Conservation (phyloP, 1,139 yeast genomes). For the Komagataea norvegica region DNA sequence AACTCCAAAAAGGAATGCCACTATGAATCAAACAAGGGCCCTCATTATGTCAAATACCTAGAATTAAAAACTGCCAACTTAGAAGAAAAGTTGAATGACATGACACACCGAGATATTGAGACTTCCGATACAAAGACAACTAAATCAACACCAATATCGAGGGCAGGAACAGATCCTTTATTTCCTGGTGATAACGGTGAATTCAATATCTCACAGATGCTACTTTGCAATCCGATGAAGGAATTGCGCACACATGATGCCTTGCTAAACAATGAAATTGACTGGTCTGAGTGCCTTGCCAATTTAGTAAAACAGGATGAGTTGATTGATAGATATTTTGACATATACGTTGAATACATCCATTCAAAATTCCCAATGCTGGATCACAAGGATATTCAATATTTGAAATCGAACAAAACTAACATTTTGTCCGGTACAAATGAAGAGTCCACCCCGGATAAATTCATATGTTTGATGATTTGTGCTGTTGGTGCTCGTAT, state of each 20-base stretch:
- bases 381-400: background rate
- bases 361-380: conserved; percentile 8
- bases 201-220: background rate
- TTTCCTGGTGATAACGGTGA: background rate
- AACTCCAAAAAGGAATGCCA: background rate
- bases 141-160: too few relatives aligned
- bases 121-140: conserved; percentile 1
- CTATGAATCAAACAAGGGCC: conserved; percentile 2
- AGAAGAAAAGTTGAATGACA: background rate
- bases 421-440: background rate
- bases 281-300: conserved; percentile 2
- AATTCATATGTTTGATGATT: conserved; percentile 8
- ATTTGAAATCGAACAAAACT: background rate
- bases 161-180: too few relatives aligned
- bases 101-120: background rate
- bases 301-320: background rate
- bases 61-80: background rate
- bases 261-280: background rate
- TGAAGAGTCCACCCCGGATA: conserved; percentile 2
- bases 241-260: conserved; percentile 1
- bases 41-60: conserved; percentile 1
- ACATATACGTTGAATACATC: conserved; percentile 2
- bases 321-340: conserved; percentile 2
- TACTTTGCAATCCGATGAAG: background rate
- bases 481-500: conserved; percentile 9